These are phyloP conservation scores for Scedosporium boydii DNA, from an alignment of 2,329 filamentous ascomycete genomes.

Conservation along the genomic window DNA sequence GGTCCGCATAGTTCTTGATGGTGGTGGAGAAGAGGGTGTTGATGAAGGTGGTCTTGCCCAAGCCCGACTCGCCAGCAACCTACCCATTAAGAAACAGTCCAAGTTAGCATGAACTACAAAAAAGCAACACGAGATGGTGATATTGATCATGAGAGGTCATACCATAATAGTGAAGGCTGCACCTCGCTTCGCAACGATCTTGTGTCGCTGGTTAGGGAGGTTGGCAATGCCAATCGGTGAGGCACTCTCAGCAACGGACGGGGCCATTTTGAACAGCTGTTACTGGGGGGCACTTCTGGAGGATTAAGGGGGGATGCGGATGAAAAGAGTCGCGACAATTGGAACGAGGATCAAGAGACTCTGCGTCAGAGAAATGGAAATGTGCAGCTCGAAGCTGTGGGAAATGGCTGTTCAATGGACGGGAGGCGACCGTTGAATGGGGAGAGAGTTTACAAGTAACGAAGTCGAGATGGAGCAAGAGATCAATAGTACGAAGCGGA, in stretches of 20 bases:
- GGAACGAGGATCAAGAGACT: background rate
- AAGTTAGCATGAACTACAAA: background rate
- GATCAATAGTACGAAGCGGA: constrained; percentile 11
- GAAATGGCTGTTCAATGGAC: constrained; percentile 2
- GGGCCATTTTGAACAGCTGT: constrained; percentile 41
- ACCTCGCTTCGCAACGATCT: constrained; percentile 73
- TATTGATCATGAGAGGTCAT: constrained; percentile 18
- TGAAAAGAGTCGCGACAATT: constrained; percentile 2
- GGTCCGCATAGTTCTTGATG: constrained; percentile 99
- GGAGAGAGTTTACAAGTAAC: constrained; percentile 10
- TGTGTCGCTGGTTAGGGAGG: constrained; percentile 64
- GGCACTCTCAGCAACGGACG: constrained; percentile 47
- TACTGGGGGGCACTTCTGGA: background rate
- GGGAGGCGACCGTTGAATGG: constrained; percentile 1
- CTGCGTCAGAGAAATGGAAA: constrained; percentile 2
- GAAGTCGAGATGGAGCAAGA: background rate
- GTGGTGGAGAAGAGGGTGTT: constrained; percentile 99
- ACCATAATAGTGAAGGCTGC: constrained; percentile 99
- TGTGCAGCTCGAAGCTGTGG: constrained; percentile 1
- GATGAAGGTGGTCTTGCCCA: constrained; percentile 99
- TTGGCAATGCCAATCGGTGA: constrained; percentile 67
- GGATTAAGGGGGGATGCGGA: background rate
- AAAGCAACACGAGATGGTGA: background rate
- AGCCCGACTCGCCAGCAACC: constrained; percentile 96
- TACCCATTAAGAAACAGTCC: constrained; percentile 24